Evolutionary conservation across 805 yeast genomes (phyloP).

Genomic region (Hemisphaericaspora nanyangensis): DNA sequence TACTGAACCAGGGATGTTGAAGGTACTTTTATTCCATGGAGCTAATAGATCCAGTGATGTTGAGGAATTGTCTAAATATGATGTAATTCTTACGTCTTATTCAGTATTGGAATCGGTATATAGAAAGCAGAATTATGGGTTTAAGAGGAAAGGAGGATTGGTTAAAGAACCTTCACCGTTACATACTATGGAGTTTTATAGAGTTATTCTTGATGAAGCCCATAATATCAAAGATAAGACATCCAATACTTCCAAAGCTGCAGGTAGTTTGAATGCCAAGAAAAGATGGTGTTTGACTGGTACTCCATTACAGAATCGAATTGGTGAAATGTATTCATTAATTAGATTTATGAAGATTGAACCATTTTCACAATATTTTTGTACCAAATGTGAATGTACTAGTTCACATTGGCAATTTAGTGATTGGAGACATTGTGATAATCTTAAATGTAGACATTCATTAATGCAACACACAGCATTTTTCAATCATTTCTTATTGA

Average conservation of each 20-base stretch:
- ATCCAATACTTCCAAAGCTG: slow-evolving; percentile 90
- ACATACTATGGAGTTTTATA: slow-evolving; percentile 70
- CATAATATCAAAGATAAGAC: slow-evolving; percentile 96
- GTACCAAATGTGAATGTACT: slow-evolving; percentile 88
- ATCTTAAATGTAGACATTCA: slow-evolving; percentile 67
- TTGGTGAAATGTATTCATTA: slow-evolving; percentile 93
- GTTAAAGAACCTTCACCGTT: slow-evolving; percentile 73
- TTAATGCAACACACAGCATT: slow-evolving; percentile 95
- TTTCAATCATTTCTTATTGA: slow-evolving; percentile 92
- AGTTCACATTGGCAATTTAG: slow-evolving; percentile 82
- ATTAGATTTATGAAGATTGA: slow-evolving; percentile 77
- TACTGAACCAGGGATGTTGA: slow-evolving; percentile 60
- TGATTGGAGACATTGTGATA: slow-evolving; percentile 78
- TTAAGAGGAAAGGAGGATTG: slow-evolving; percentile 64
- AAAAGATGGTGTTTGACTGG: slow-evolving; percentile 93
- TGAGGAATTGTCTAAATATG: slow-evolving; percentile 57
- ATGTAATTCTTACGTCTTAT: slow-evolving; percentile 88
- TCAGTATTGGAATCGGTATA: slow-evolving; percentile 86
- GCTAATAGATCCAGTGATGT: slow-evolving; percentile 62
- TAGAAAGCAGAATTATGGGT: slow-evolving; percentile 80
- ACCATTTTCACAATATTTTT: slow-evolving; percentile 86
- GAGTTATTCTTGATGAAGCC: slow-evolving; percentile 94
- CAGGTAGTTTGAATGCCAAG: slow-evolving; percentile 63
- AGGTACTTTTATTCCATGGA: slow-evolving; percentile 79
- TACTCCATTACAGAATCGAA: slow-evolving; percentile 93